Percentiles rank a stretch among this genome's conserved stretches.
Conservation (phyloP, 257 asterid species). For the Fraxinus americana region DNA sequence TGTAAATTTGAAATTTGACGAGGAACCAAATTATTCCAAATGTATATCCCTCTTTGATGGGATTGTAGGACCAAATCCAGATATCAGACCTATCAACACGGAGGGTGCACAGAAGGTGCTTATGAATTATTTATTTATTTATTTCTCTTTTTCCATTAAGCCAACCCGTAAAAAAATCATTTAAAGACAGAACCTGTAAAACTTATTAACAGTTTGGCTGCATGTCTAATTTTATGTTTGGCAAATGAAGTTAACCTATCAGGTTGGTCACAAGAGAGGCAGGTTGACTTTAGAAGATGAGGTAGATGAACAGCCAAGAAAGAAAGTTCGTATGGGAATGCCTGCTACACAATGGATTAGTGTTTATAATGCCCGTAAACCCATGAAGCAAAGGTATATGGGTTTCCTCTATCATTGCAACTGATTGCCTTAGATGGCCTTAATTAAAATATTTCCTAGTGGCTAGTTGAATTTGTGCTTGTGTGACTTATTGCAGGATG, state of each 20-base stretch:
- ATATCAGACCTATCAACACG: slow-evolving; percentile 75
- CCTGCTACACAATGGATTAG: slow-evolving; percentile 89
- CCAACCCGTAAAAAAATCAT: background rate
- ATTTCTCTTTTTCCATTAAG: background rate
- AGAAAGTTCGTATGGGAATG: slow-evolving; percentile 74
- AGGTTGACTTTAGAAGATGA: slow-evolving; percentile 60
- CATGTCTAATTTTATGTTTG: slow-evolving; percentile 30
- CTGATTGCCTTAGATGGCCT: slow-evolving; percentile 1
- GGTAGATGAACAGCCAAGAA: slow-evolving; percentile 79
- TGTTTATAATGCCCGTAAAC: slow-evolving; percentile 78
- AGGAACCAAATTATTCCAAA: slow-evolving; percentile 80
- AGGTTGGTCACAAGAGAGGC: slow-evolving; percentile 86
- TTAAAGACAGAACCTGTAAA: background rate
- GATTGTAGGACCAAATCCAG: slow-evolving; percentile 71
- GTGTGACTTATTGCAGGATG: background rate
- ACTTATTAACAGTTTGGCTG: slow-evolving; percentile 5
- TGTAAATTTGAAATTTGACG: slow-evolving; percentile 81
- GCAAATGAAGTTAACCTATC: slow-evolving; percentile 55
- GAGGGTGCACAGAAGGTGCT: slow-evolving; percentile 89
- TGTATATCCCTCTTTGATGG: slow-evolving; percentile 77
- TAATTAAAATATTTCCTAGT: background rate
- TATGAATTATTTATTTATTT: slow-evolving; percentile 1
- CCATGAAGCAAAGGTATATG: slow-evolving; percentile 83
- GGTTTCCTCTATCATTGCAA: slow-evolving; percentile 8
- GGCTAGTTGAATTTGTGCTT: background rate